phyloP scores from a whole-genome alignment of 441 rosid species.

The Pelargonium citronellum region DNA sequence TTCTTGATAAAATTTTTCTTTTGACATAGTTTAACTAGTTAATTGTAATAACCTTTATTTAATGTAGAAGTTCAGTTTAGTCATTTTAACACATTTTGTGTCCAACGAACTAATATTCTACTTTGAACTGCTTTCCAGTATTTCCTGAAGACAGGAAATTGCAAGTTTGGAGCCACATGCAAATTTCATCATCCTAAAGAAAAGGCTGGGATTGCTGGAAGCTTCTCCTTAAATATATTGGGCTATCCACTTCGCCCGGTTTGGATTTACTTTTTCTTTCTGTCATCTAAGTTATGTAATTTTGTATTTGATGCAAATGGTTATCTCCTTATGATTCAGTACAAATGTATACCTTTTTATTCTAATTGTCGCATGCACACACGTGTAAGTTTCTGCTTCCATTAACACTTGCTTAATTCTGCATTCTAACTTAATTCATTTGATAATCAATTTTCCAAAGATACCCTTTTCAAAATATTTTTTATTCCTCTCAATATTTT shows the following conservation, averaged over 20 bases:
- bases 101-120: constrained; percentile 20
- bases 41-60: neutral
- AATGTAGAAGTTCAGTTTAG: neutral
- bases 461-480: neutral
- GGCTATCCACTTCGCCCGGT: constrained; percentile 97
- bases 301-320: constrained; percentile 2
- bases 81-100: neutral
- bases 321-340: neutral
- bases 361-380: constrained; percentile 1
- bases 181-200: constrained; percentile 98
- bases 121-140: constrained; percentile 44
- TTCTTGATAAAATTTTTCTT: neutral
- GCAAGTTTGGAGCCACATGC: constrained; percentile 99
- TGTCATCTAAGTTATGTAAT: constrained; percentile 3
- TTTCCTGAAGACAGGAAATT: constrained; percentile 95
- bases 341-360: neutral
- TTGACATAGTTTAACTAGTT: neutral
- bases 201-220: constrained; percentile 90
- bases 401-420: neutral
- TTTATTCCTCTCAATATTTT: neutral
- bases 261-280: constrained; percentile 25
- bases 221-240: constrained; percentile 76
- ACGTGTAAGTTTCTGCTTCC: neutral
- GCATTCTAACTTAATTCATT: neutral
- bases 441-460: neutral